Conservation (phyloP, 2,329 filamentous ascomycete genomes). For the Arthrobotrys conoides region DNA sequence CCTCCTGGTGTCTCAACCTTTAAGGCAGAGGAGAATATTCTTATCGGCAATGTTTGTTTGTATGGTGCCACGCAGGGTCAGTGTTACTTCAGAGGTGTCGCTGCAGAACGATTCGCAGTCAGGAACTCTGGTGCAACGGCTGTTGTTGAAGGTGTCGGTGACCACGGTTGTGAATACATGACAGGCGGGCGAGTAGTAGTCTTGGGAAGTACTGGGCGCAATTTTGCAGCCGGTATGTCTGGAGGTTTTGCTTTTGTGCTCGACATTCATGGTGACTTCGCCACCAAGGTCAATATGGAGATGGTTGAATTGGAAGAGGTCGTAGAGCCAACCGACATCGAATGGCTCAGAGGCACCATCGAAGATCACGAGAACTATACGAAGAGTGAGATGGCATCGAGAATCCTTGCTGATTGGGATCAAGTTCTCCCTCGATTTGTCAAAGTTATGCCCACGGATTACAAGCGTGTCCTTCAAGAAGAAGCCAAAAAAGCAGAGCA, state of each 20-base stretch:
- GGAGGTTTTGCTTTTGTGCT: slow-evolving; percentile 96
- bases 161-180: slow-evolving; percentile 99
- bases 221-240: slow-evolving; percentile 98
- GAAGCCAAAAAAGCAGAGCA: slow-evolving; percentile 87
- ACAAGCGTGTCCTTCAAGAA: slow-evolving; percentile 91
- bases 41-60: slow-evolving; percentile 93
- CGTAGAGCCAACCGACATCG: slow-evolving; percentile 88
- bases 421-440: slow-evolving; percentile 90
- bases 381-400: slow-evolving; percentile 91
- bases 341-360: slow-evolving; percentile 88
- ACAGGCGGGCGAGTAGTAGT: slow-evolving; percentile 92
- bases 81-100: slow-evolving; percentile 96
- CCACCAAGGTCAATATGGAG: slow-evolving; percentile 93
- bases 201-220: slow-evolving; percentile 89
- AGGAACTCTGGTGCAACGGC: slow-evolving; percentile 95
- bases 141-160: slow-evolving; percentile 96
- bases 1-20: slow-evolving; percentile 90
- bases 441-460: slow-evolving; percentile 94
- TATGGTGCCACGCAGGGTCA: slow-evolving; percentile 93
- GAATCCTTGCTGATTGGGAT: slow-evolving; percentile 94
- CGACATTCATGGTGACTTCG: slow-evolving; percentile 89
- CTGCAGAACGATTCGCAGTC: slow-evolving; percentile 95
- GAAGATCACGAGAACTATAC: slow-evolving; percentile 99
- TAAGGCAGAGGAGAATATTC: slow-evolving; percentile 95
- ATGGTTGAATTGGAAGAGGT: slow-evolving; percentile 93